phyloP scores from a whole-genome alignment of 2,329 filamentous ascomycete genomes.

The Chalaropsis thielavioides region DNA sequence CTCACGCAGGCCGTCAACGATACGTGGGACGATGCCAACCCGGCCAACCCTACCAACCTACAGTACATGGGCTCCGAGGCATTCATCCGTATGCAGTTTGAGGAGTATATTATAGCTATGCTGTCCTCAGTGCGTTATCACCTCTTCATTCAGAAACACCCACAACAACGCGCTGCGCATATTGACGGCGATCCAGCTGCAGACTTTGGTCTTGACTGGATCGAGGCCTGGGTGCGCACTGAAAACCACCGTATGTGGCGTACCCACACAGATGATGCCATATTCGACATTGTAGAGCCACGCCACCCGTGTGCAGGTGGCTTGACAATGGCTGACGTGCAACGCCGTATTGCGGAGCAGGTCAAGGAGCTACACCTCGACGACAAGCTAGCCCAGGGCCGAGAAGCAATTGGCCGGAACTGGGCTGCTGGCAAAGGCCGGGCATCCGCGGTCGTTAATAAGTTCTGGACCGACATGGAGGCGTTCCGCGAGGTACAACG shows the following conservation, averaged over 20 bases:
- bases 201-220: constrained; percentile 74
- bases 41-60: constrained; percentile 78
- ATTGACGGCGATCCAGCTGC: constrained; percentile 68
- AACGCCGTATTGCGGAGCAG: constrained; percentile 76
- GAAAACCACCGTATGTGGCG: constrained; percentile 89
- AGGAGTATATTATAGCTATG: constrained; percentile 85
- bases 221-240: constrained; percentile 75
- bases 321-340: constrained; percentile 85
- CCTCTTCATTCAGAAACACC: constrained; percentile 43
- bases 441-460: constrained; percentile 74
- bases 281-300: constrained; percentile 90
- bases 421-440: constrained; percentile 79
- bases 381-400: constrained; percentile 69
- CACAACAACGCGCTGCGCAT: constrained; percentile 45
- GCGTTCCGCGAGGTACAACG: constrained; percentile 34
- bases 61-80: constrained; percentile 93
- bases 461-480: constrained; percentile 83
- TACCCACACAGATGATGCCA: constrained; percentile 61
- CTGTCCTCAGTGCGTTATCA: constrained; percentile 85
- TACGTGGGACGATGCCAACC: constrained; percentile 90
- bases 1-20: constrained; percentile 86
- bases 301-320: constrained; percentile 87
- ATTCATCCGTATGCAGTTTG: constrained; percentile 92
- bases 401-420: constrained; percentile 76
- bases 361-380: constrained; percentile 89